Evolutionary conservation across 805 yeast species (phyloP), one percentile per base, ranked within the genome.

Genomic region (Cyberlindnera misumaiensis): DNA sequence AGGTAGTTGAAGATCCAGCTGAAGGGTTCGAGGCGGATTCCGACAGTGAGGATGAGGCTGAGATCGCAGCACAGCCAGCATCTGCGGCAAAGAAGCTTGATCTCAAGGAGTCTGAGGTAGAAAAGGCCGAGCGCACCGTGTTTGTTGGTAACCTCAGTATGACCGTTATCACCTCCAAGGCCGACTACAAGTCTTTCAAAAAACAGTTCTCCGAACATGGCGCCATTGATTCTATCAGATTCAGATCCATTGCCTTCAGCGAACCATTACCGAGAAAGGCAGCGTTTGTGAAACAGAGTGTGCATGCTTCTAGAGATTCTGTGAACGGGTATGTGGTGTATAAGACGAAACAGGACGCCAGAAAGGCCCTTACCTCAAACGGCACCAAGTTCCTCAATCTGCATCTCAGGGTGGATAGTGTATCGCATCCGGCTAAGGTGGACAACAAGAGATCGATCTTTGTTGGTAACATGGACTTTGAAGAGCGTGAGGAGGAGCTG

Each of bases 391-490:
- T 86, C 56, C 69, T 72, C 40, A 74, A 73, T 35, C 79, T 79
- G 58, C 98, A 93, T 60, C 53, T 93, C 33, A 74, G 97, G 55
- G 90, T 90, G 11, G 98, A 93, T 59, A 88, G 88, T 42, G 83
- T 89, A n/a, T 75, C 94, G 0, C 95, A 88, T 58, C 97, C 98
- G 15, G 68, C 87, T 12, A 77, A 80, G 45, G 88, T 84, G 53
- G 96, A 87, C 51, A 80, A 82, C 59, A 83, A 80, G 55, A 73
- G 88, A 41, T 80, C 90, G 16, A 75, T 93, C 17, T 93, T 93
- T 56, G 87, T 93, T 15, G 99, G 99, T 22, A 90, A 93, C 60
- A 67, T 93, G 45, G 95, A 87, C 56, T 93, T 93, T 56, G 96
- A 87, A 59, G 95, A 86, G 58, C 74, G 74, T 42, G 99, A 93